Base-by-base conservation (phyloP, 768 basidiomycete species). In the Mrakia gelida region DNA sequence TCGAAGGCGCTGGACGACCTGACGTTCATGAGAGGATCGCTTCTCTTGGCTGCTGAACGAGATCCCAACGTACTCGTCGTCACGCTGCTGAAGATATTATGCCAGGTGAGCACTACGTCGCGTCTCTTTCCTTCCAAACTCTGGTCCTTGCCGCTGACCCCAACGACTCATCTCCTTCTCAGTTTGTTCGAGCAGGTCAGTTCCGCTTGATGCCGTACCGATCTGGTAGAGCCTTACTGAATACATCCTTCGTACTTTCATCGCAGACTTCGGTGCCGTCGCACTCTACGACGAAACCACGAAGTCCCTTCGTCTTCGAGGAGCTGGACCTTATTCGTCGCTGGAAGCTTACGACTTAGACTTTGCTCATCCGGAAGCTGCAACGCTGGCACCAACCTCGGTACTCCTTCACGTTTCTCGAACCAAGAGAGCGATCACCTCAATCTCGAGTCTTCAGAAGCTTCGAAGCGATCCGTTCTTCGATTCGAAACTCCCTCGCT, bases 161-260 rank as follows among this genome's bases (percentile, higher is more conserved):
- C 7, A 2, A 9, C 52, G 7, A 21, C n/a, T 56, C 7, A 2
- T 10, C 11, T 59, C 9, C 2, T 15, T 73, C 8, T 10, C 49
- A 73, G 71, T 73, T 73, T 49, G 71, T 73, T 52, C 49, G 49
- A 52, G 49, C 49, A 52, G 49, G 49, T 52, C 49, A 52, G 49
- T 5, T 52, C 18, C 49, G 1, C 49, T 21, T 7, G 18, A 52
- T 16, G 16, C 3, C 16, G 4, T 28, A 9, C 59, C 8, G 13
- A 28, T 54, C 13, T 54, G 23, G 45, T 45, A 45, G 45, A n/a
- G 4, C 4, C 28, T 15, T 26, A 8, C 54, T 54, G 73, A 73
- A n/a, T 45, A 38, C 8, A n/a, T 8, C 38, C 38, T 10, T 45
- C 45, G 2, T 45, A 10, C 11, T 10, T 45, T 13, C 45, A 6